Evolutionary conservation across 208 protist species (phyloP).

Genomic region (Leishmania arabica): DNA sequence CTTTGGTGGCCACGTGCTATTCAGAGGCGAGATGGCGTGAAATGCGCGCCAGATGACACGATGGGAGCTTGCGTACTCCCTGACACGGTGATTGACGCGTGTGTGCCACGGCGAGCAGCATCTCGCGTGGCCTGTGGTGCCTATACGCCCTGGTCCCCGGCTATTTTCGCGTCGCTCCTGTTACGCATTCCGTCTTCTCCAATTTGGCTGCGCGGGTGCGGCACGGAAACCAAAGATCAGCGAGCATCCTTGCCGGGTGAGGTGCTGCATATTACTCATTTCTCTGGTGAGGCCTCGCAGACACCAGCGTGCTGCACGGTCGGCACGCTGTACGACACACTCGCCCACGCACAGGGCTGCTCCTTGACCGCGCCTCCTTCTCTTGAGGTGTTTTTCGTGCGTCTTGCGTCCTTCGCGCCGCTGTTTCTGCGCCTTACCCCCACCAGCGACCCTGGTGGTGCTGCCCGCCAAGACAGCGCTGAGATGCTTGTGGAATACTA

Average conservation of each 20-base stretch:
- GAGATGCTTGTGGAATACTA: conserved; percentile 11
- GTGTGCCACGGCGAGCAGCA: not conserved
- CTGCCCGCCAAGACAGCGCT: not conserved
- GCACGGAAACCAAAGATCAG: not conserved
- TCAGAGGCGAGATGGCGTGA: not conserved
- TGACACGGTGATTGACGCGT: conserved; percentile 17
- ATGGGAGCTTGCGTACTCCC: not conserved
- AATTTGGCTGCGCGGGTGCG: not conserved
- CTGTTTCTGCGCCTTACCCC: conserved; percentile 8
- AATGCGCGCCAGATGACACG: not conserved
- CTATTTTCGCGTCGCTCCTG: not conserved
- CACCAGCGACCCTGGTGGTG: not conserved
- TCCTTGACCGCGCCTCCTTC: not conserved
- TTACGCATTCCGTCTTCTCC: conserved; percentile 5
- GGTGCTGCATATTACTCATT: too few relatives aligned
- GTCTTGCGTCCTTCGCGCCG: not conserved
- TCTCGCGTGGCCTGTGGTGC: not conserved
- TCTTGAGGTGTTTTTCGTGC: not conserved
- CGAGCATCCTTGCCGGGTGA: not conserved
- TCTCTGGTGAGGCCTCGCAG: not conserved
- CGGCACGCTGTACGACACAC: not conserved
- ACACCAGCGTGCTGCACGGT: not conserved
- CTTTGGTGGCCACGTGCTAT: not conserved
- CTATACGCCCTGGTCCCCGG: not conserved
- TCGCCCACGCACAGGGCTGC: not conserved